Evolutionary conservation across 345 rosid genomes (phyloP), one percentile per base, ranked within the genome.

Genomic region (Gossypium longicalyx): DNA sequence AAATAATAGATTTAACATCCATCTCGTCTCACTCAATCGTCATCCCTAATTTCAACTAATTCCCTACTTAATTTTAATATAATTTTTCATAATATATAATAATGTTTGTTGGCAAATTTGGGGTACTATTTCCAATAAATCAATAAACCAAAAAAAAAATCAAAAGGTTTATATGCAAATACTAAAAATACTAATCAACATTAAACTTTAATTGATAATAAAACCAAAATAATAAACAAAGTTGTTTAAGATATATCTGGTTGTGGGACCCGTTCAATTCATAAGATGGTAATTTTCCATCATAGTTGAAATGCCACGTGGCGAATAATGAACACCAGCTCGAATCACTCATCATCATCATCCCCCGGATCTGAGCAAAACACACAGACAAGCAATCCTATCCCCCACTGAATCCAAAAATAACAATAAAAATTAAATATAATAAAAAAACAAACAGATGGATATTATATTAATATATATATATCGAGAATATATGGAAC

Each of bases 291-390:
- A 23, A 2, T 15, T 61, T 48, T 12, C 57, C 22, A 47, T 23
- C 64, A 56, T 1, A 25, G 4, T 23, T 29, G 48, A 63, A 27
- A 59, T 51, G 81, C 73, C 82, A 84, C 85, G 85, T 82, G 85
- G 51, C 66, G 10, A 19, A 20, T 2, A 22, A 56, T 15, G 52
- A 23, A 64, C 59, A 64, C 29, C 20, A 75, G 27, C 59, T 17
- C 2, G 20, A 65, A 59, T 23, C 44, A 76, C 71, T 73, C 75
- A 43, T 73, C 38, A 23, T 48, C 62, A 25, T 45, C 59, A 54
- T 52, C 59, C 70, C 48, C 68, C 51, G 68, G 78, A 79, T 81
- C 78, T 70, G 78, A 76, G 77, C 45, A 41, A 29, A 65, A 44
- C 63, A 63, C 73, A 81, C 44, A 47, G 45, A 58, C 79, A 27